phyloP scores from a whole-genome alignment of 768 basidiomycete genomes.

The Suillus fuscotomentosus region DNA sequence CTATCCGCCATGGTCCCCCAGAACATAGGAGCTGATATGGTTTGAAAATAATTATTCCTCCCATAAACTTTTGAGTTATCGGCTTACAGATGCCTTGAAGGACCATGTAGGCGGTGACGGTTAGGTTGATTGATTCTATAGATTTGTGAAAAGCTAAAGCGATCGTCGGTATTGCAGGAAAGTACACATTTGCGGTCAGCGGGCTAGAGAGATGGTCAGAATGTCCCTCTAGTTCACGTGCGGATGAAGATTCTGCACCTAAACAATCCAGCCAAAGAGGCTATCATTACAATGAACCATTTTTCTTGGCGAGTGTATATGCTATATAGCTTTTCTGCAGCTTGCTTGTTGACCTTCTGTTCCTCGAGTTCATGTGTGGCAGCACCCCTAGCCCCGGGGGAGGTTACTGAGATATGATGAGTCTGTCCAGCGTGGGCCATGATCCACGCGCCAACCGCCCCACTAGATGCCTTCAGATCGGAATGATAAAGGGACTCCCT shows the following conservation, averaged over 20 bases:
- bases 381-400: background rate
- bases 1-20: slow-evolving; percentile 65
- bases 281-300: slow-evolving; percentile 64
- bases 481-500: background rate
- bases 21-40: slow-evolving; percentile 51
- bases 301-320: slow-evolving; percentile 58
- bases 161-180: slow-evolving; percentile 75
- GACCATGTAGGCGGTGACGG: slow-evolving; percentile 64
- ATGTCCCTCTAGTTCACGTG: background rate
- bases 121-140: slow-evolving; percentile 73
- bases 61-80: background rate
- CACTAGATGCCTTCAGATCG: background rate
- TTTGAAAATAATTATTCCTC: background rate
- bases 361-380: background rate
- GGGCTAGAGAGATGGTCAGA: slow-evolving; percentile 41
- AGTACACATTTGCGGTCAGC: slow-evolving; percentile 74
- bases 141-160: slow-evolving; percentile 58
- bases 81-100: slow-evolving; percentile 44
- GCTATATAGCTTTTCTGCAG: slow-evolving; percentile 33
- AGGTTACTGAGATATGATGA: background rate
- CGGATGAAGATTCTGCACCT: slow-evolving; percentile 38
- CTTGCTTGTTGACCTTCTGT: background rate
- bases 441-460: background rate
- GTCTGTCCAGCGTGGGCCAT: background rate
- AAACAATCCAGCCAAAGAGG: slow-evolving; percentile 57